Evolutionary conservation across 2,329 filamentous ascomycete species (phyloP).

Genomic region (Fonsecaea nubica): DNA sequence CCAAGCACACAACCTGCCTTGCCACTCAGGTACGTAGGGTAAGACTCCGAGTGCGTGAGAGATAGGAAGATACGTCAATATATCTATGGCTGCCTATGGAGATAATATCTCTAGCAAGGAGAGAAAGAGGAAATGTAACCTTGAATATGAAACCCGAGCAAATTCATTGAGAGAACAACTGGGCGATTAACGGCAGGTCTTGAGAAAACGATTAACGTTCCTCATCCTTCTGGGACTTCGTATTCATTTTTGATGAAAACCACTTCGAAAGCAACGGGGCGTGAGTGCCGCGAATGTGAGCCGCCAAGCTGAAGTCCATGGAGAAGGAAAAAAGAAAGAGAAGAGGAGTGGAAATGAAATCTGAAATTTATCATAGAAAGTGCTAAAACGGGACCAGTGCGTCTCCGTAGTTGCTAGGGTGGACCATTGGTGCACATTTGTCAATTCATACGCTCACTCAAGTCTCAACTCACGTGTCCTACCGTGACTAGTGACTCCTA

Average conservation of each 20-base stretch:
- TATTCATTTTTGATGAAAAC: conserved; percentile 24
- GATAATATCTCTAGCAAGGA: neutral
- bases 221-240: conserved; percentile 33
- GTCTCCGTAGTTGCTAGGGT: conserved; percentile 6
- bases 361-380: neutral
- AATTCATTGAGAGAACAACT: conserved; percentile 31
- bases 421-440: neutral
- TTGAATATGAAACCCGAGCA: conserved; percentile 39
- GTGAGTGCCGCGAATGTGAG: conserved; percentile 35
- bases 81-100: neutral
- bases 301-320: conserved; percentile 38
- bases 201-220: neutral
- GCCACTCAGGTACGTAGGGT: neutral
- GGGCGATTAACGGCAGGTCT: conserved; percentile 40
- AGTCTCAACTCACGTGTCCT: neutral
- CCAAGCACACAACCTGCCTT: neutral
- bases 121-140: conserved; percentile 32
- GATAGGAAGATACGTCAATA: neutral
- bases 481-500: neutral
- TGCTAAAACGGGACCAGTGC: neutral
- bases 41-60: neutral
- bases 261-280: conserved; percentile 33
- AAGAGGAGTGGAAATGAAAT: neutral
- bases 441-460: neutral
- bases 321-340: conserved; percentile 18